Base-by-base conservation (phyloP, 2,329 filamentous ascomycete species). In the Fonsecaea monophora region DNA sequence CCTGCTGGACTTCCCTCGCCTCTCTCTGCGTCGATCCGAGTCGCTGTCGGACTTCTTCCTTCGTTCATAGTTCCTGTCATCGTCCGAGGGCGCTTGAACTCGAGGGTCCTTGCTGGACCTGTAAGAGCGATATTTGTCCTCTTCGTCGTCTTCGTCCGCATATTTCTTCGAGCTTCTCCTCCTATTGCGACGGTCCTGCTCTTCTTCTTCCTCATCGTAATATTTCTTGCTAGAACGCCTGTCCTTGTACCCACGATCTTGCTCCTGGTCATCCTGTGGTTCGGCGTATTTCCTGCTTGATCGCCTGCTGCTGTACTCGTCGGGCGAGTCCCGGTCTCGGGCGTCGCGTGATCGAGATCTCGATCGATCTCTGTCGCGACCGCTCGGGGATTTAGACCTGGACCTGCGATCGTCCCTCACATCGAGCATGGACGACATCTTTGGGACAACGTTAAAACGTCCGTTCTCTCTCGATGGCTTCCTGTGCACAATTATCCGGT, bases 331-430 rank as follows among this genome's bases (percentile, higher is more conserved):
- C 53, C 79, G 77, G 60, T 66, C 72, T 50, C 79, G 77, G 60
- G 66, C 74, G 68, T 81, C 79, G 75, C 80, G 80, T 72, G 80
- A 81, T 61, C 76, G 76, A 54, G 80, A 81, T 66, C 79, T 78
- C 53, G 81, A 80, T 53, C 78, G 74, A 68, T 71, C 75, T 57
- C 71, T 62, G 42, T 74, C 74, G 37, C 77, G 76, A 34, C 79
- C 78, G 64, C 77, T 73, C 38, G 80, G 81, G 38, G 81, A 82
- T 68, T 78, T 82, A 68, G 80, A 82, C 62, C 81, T 77, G 68
- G 77, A 78, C 64, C 81, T 79, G 70, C 71, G 70, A 40, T 66
- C 45, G 42, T 72, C 66, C 54, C 67, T 65, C 48, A 73, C 70
- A 37, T 64, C 65, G 35, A 73, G 63, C 68, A 72, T 68, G 45